phyloP scores from a whole-genome alignment of 805 yeast species.

The Limtongozyma cylindracea region DNA sequence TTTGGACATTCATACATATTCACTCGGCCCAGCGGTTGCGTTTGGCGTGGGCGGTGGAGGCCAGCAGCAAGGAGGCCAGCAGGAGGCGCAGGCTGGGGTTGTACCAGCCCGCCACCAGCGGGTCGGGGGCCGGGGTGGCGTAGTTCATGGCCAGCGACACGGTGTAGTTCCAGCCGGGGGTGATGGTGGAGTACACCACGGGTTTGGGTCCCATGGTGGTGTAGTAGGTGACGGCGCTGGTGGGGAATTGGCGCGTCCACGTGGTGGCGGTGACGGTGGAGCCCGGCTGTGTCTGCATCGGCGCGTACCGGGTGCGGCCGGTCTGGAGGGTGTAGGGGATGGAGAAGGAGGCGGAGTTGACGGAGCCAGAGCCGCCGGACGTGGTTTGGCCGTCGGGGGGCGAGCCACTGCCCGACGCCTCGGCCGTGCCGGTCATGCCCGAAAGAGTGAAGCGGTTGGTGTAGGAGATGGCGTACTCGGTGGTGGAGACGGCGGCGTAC shows the following conservation, averaged over 20 bases:
- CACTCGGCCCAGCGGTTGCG: slow-evolving; percentile 15
- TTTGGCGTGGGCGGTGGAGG: slow-evolving; percentile 9
- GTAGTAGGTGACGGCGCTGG: slow-evolving; percentile 37
- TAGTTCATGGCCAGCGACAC: slow-evolving; percentile 35
- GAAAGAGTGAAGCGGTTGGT: slow-evolving; percentile 34
- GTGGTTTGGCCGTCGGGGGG: slow-evolving; percentile 6
- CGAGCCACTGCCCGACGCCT: slow-evolving; percentile 12
- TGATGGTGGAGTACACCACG: slow-evolving; percentile 30
- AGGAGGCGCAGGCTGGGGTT: slow-evolving; percentile 50
- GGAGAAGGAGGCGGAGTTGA: slow-evolving; percentile 22
- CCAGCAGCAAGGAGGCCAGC: slow-evolving; percentile 16
- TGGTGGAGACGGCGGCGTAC: slow-evolving; percentile 14
- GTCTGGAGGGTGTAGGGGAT: slow-evolving; percentile 61
- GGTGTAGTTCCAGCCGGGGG: slow-evolving; percentile 70
- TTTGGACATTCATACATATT: too few relatives aligned
- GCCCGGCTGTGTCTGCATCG: slow-evolving; percentile 84
- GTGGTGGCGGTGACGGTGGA: slow-evolving; percentile 35
- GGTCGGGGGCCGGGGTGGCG: slow-evolving; percentile 50
- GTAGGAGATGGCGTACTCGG: slow-evolving; percentile 36
- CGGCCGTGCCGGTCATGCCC: slow-evolving; percentile 49
- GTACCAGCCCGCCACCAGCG: slow-evolving; percentile 5
- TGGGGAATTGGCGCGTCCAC: slow-evolving; percentile 41
- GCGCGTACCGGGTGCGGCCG: slow-evolving; percentile 61
- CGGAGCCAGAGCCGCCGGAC: slow-evolving; percentile 1
- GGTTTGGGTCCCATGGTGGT: slow-evolving; percentile 19